Percentiles rank a stretch among this genome's conserved stretches.
phyloP scores from a whole-genome alignment of 441 rosid species.

The Euphorbia corollata region DNA sequence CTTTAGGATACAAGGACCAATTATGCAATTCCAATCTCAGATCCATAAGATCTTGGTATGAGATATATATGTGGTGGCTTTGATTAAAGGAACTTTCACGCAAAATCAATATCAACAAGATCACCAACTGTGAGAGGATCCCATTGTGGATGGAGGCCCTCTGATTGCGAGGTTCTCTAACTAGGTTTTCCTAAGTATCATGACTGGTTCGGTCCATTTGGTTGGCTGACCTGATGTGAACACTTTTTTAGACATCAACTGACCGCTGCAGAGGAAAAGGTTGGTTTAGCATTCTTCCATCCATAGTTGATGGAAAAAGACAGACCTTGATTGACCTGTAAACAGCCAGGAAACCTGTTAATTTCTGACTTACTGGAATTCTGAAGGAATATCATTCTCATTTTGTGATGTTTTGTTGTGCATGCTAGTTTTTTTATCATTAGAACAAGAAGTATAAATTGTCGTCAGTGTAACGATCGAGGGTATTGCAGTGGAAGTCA shows the following conservation, averaged over 20 bases:
- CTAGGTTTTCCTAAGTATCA: not conserved
- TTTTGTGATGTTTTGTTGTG: too few relatives aligned
- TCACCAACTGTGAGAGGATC: not conserved
- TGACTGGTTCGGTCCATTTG: not conserved
- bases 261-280: not conserved
- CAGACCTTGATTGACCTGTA: too few relatives aligned
- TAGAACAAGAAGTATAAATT: too few relatives aligned
- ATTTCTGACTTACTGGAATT: too few relatives aligned
- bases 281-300: not conserved
- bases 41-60: not conserved
- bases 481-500: too few relatives aligned
- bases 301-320: not conserved
- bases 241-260: not conserved
- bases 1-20: not conserved
- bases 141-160: not conserved
- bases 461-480: too few relatives aligned
- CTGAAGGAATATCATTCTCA: too few relatives aligned
- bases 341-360: too few relatives aligned
- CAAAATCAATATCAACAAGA: not conserved
- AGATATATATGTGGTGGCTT: not conserved
- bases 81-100: not conserved
- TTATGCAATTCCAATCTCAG: not conserved
- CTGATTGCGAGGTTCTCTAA: not conserved
- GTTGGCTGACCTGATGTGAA: not conserved
- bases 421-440: too few relatives aligned